These are phyloP conservation scores for Podosphaera leucotricha DNA, from an alignment of 2,329 filamentous ascomycete species.

Conservation along the genomic window DNA sequence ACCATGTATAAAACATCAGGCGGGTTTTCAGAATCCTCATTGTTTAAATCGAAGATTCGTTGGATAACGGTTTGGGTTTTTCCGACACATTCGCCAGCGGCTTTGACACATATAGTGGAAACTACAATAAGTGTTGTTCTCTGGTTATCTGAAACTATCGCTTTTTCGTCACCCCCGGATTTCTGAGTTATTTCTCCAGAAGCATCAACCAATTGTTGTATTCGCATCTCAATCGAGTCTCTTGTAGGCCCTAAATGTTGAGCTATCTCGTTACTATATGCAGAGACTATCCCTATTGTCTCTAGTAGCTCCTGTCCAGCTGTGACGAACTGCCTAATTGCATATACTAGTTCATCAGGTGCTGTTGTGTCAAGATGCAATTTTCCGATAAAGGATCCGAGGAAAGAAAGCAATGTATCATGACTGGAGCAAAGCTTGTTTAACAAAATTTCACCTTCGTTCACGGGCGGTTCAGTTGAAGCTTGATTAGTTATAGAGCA, in stretches of 20 bases:
- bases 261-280: constrained; percentile 46
- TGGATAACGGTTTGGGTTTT: constrained; percentile 72
- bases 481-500: no score
- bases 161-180: constrained; percentile 40
- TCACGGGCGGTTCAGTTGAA: no score
- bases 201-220: constrained; percentile 58
- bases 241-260: constrained; percentile 45
- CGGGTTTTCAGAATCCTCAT: not conserved
- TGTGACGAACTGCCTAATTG: constrained; percentile 61
- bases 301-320: constrained; percentile 60
- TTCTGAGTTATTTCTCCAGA: constrained; percentile 57
- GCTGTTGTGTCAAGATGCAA: constrained; percentile 85
- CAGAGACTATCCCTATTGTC: constrained; percentile 62
- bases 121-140: constrained; percentile 52
- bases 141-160: constrained; percentile 60
- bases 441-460: constrained; percentile 1
- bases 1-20: not conserved
- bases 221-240: constrained; percentile 52
- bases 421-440: constrained; percentile 59
- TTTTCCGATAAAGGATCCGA: constrained; percentile 78
- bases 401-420: constrained; percentile 70
- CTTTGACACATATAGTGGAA: constrained; percentile 69
- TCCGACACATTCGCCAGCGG: constrained; percentile 74
- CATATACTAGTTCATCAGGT: constrained; percentile 56
- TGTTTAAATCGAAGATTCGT: constrained; percentile 48